phyloP scores from a whole-genome alignment of 2,329 filamentous ascomycete species.

The Colletotrichum sp. region DNA sequence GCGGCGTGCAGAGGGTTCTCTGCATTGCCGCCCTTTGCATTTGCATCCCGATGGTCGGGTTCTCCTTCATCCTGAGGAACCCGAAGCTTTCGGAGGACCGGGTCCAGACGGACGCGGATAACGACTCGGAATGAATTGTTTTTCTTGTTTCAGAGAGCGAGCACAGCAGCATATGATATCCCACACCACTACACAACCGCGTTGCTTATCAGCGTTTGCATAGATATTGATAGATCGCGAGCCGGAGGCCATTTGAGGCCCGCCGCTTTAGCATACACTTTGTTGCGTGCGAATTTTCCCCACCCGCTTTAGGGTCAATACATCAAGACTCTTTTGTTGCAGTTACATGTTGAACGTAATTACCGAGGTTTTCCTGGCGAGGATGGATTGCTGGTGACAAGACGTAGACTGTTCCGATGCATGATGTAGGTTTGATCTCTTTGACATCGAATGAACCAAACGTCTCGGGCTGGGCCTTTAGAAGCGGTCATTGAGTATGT shows the following conservation, averaged over 20 bases:
- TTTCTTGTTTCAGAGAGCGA: neutral
- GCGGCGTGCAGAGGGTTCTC: conserved; percentile 21
- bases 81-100: conserved; percentile 20
- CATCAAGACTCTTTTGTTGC: neutral
- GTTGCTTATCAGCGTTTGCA: neutral
- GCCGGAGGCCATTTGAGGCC: neutral
- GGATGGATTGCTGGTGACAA: too few species aligned
- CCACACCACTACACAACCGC: neutral
- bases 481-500: rapidly evolving
- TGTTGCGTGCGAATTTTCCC: neutral
- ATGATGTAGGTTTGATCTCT: too few species aligned
- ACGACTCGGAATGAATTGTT: neutral
- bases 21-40: conserved; percentile 25
- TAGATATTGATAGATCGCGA: neutral
- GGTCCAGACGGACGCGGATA: conserved; percentile 3
- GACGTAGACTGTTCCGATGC: rapidly evolving
- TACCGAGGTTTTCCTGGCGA: too few species aligned
- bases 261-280: neutral
- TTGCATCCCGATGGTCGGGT: conserved; percentile 25
- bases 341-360: neutral
- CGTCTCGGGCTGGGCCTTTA: rapidly evolving
- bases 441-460: too few species aligned
- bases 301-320: neutral
- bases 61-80: conserved; percentile 24
- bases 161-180: neutral